Evolutionary conservation across 2,329 filamentous ascomycete species (phyloP).

Genomic region (Tolypocladium inflatum): DNA sequence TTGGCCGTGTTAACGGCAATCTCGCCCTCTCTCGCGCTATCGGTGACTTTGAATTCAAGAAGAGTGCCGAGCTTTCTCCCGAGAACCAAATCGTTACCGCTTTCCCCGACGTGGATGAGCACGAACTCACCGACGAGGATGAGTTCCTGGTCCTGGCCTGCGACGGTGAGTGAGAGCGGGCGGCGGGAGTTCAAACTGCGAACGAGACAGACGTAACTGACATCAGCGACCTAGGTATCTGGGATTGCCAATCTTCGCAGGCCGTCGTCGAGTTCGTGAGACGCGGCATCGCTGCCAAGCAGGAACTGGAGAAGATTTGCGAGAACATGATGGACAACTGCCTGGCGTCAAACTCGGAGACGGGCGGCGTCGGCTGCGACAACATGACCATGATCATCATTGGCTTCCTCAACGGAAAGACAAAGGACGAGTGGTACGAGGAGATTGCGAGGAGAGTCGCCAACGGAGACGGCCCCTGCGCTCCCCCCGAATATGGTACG

Average conservation of each 20-base stretch:
- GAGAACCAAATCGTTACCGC: slow-evolving; percentile 98
- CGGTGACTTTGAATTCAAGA: slow-evolving; percentile 99
- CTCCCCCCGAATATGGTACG: slow-evolving; percentile 99
- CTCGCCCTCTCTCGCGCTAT: slow-evolving; percentile 93
- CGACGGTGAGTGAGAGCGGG: slow-evolving; percentile 55
- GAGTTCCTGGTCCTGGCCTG: slow-evolving; percentile 92
- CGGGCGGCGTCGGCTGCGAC: slow-evolving; percentile 93
- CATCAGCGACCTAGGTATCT: slow-evolving; percentile 61
- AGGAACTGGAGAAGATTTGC: slow-evolving; percentile 88
- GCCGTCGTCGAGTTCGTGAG: slow-evolving; percentile 94
- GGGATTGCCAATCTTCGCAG: slow-evolving; percentile 98
- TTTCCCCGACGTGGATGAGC: slow-evolving; percentile 85
- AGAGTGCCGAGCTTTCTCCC: slow-evolving; percentile 92
- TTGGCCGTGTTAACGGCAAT: slow-evolving; percentile 96
- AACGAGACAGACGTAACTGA: not conserved
- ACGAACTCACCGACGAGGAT: slow-evolving; percentile 86
- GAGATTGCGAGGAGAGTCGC: slow-evolving; percentile 89
- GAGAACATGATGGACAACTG: slow-evolving; percentile 99
- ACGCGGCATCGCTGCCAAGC: slow-evolving; percentile 91
- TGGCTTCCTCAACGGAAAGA: slow-evolving; percentile 81
- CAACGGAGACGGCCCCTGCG: slow-evolving; percentile 94
- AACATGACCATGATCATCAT: slow-evolving; percentile 99
- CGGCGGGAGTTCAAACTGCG: not conserved
- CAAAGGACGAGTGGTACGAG: slow-evolving; percentile 97
- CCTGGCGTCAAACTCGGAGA: slow-evolving; percentile 93